Base-by-base conservation (phyloP, 75 land plant species). In the Pinus albicaulis region DNA sequence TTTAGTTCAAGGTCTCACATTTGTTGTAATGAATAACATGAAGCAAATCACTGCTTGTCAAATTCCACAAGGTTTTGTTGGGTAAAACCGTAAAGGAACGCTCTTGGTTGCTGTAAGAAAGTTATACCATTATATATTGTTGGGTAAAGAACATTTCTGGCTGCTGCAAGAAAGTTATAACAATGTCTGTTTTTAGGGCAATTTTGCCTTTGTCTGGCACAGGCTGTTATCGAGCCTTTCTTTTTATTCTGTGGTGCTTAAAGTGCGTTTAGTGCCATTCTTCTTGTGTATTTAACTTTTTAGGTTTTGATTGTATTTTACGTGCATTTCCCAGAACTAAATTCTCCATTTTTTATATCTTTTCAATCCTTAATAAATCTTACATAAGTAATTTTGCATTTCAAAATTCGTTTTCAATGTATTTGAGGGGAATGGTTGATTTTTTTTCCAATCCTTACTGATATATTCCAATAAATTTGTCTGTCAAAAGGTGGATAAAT, bases 401-500 rank as follows among this genome's bases (percentile, higher is more conserved):
- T 24, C 68, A 31, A 6, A 6, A 64, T 31, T 64, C 19, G 8
- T 28, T 64, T 64, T 16, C 38, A 16, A 31, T 64, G 41, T 16
- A 64, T 17, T 28, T 5, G 41, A 38, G 23, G 13, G 26, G 15
- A 20, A 22, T 16, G 34, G 19, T 74, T 8, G 8, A n/a, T 44
- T 41, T 15, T 24, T 79, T 58, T 59, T 28, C n/a, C 17, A 28
- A 3, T 26, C 31, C 11, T 48, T 48, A 11, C 53, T 74, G 69
- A 74, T 74, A 20, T 53, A 79, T 84, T 76, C 57, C 76, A 7
- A 80, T 79, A 23, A 83, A 61, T 82, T 87, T 70, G 7, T 28
- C 5, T 64, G 38, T 63, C 80, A 59, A 62, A 82, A 90, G 92
- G 91, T 90, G 57, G 76, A 83, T 20, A 90, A 89, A 74, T 60